These are phyloP conservation scores for Graphiopsis chlorocephala DNA, from an alignment of 2,329 filamentous ascomycete genomes.

Conservation along the genomic window DNA sequence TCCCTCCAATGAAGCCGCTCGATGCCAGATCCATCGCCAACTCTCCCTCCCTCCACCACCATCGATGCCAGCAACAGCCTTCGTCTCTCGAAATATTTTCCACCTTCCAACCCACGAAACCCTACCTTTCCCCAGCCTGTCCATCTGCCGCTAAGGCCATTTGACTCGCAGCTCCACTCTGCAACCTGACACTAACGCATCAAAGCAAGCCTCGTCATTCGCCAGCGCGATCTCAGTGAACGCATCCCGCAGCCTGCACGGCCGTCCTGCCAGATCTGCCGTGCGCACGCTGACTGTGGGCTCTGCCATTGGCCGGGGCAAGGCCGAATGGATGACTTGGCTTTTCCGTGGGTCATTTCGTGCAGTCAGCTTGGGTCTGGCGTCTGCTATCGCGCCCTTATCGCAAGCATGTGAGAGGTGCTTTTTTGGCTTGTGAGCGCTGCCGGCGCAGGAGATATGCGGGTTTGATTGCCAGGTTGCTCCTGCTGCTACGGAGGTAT, in stretches of 20 bases:
- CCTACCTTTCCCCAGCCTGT: constrained; percentile 16
- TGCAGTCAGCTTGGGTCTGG: constrained; percentile 20
- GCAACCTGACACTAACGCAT: constrained; percentile 2
- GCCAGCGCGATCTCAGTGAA: constrained; percentile 11
- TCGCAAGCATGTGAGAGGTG: constrained; percentile 24
- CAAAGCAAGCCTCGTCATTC: not conserved
- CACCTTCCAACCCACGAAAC: constrained; percentile 3
- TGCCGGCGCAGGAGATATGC: constrained; percentile 15
- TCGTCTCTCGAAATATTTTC: constrained; percentile 5
- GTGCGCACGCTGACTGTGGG: constrained; percentile 5
- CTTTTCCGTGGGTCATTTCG: constrained; percentile 23
- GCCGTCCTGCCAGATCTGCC: constrained; percentile 14
- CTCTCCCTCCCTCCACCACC: not conserved
- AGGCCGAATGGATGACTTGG: constrained; percentile 13
- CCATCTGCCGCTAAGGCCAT: constrained; percentile 14
- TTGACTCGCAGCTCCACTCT: constrained; percentile 13
- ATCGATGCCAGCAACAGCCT: not conserved
- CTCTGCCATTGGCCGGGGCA: not conserved
- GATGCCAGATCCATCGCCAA: not conserved
- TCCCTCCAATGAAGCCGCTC: not conserved
- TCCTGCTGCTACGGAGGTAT: constrained; percentile 7
- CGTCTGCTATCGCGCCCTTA: constrained; percentile 20
- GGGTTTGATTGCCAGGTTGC: not conserved
- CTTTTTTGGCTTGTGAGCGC: constrained; percentile 11
- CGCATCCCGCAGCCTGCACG: constrained; percentile 12